Conservation (phyloP, 2,329 filamentous ascomycete genomes). For the Mollisia scopiformis region DNA sequence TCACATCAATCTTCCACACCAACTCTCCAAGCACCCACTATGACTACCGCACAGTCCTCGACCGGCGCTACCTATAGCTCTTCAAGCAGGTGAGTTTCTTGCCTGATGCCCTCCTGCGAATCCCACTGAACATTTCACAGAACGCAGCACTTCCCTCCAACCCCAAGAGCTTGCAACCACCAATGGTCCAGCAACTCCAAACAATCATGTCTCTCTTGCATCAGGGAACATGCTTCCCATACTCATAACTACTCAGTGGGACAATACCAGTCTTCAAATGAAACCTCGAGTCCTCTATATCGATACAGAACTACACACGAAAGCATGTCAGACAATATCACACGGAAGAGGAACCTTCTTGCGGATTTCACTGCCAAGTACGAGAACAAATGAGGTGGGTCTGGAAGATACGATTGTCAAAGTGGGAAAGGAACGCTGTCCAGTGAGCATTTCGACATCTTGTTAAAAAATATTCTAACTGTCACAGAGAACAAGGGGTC, state of each 20-base stretch:
- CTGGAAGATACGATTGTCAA: neutral
- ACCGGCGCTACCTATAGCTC: neutral
- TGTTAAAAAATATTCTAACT: no score
- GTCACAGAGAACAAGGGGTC: no score
- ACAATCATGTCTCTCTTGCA: neutral
- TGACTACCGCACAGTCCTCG: neutral
- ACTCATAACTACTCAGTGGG: neutral
- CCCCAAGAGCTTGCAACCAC: neutral
- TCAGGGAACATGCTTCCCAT: neutral
- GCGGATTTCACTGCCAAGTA: neutral
- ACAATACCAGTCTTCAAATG: neutral
- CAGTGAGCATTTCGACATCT: no score
- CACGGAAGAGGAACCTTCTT: neutral
- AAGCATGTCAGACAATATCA: neutral
- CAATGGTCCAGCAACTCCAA: neutral
- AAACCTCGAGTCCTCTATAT: neutral
- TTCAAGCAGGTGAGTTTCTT: neutral
- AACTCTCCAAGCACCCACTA: neutral
- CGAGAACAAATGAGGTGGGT: neutral
- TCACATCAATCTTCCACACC: neutral
- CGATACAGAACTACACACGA: neutral
- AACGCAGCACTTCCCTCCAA: neutral
- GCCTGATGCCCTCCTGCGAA: neutral
- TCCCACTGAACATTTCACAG: neutral
- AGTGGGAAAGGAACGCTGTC: neutral